Percentiles rank a stretch among this genome's conserved stretches.
Conservation (phyloP, 2,329 filamentous ascomycete species). For the Zasmidium angulare region DNA sequence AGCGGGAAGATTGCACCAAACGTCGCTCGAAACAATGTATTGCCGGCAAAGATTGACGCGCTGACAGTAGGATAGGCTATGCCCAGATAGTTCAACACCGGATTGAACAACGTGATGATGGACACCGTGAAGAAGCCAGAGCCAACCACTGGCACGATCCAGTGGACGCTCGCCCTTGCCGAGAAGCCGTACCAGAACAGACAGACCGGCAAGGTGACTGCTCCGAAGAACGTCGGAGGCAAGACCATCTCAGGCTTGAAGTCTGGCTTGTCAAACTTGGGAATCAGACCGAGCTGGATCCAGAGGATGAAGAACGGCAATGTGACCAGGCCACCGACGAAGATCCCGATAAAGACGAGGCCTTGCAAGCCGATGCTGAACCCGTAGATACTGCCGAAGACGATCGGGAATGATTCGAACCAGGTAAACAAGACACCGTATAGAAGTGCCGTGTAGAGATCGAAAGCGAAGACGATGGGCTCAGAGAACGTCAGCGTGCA, state of each 20-base stretch:
- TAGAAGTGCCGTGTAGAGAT: constrained; percentile 43
- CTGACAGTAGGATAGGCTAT: constrained; percentile 41
- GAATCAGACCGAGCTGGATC: constrained; percentile 36
- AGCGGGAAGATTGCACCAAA: constrained; percentile 43
- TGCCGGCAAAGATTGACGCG: constrained; percentile 42
- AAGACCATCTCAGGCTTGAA: constrained; percentile 40
- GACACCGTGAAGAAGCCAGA: constrained; percentile 33
- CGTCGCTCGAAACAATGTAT: constrained; percentile 40
- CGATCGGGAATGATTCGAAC: constrained; percentile 45
- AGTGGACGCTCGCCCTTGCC: constrained; percentile 31
- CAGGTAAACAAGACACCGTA: constrained; percentile 44
- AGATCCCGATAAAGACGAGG: constrained; percentile 39
- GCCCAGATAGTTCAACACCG: constrained; percentile 41
- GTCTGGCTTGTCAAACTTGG: constrained; percentile 38
- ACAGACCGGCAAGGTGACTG: constrained; percentile 39
- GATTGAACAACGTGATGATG: constrained; percentile 45
- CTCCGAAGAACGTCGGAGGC: constrained; percentile 36
- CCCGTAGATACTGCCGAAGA: constrained; percentile 39
- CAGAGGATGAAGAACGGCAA: constrained; percentile 39
- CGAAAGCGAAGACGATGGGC: constrained; percentile 39
- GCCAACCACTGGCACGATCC: constrained; percentile 41
- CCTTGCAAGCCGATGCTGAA: constrained; percentile 36
- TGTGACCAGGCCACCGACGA: constrained; percentile 35
- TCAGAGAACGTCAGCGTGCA: constrained; percentile 40
- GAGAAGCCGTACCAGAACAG: constrained; percentile 46